Conservation (phyloP, 805 yeast genomes). For the Lipomyces mesembrius region DNA sequence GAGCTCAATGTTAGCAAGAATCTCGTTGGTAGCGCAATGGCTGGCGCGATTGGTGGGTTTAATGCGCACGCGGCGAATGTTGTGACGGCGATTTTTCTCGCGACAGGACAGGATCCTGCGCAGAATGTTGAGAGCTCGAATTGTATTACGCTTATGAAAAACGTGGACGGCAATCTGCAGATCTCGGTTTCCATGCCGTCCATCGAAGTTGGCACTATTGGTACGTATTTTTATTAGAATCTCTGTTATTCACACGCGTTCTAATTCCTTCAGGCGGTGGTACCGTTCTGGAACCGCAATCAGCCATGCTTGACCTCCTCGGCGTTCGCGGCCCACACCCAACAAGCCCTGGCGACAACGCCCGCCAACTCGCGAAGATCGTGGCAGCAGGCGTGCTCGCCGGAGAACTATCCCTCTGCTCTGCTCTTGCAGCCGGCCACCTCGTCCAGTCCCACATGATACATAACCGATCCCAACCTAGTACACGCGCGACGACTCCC, state of each 20-base stretch:
- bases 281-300: conserved; percentile 95
- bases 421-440: conserved; percentile 98
- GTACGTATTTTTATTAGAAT: conserved; percentile 12
- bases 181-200: conserved; percentile 99
- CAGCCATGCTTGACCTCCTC: conserved; percentile 89
- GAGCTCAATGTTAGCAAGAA: conserved; percentile 88
- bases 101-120: conserved; percentile 99
- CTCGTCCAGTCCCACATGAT: conserved; percentile 97
- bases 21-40: conserved; percentile 96
- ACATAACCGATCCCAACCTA: conserved; percentile 69
- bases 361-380: conserved; percentile 87
- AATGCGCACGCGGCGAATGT: conserved; percentile 98
- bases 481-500: conserved; percentile 40
- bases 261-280: conserved; percentile 68
- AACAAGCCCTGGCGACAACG: conserved; percentile 90
- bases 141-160: conserved; percentile 95
- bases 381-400: conserved; percentile 96
- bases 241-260: neutral
- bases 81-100: conserved; percentile 91
- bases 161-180: conserved; percentile 74
- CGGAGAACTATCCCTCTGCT: conserved; percentile 90
- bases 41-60: conserved; percentile 97
- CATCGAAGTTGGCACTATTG: conserved; percentile 98
- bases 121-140: conserved; percentile 90
- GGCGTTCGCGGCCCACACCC: conserved; percentile 97